Evolutionary conservation across 768 basidiomycete genomes (phyloP).

Genomic region (Russula olivacea): DNA sequence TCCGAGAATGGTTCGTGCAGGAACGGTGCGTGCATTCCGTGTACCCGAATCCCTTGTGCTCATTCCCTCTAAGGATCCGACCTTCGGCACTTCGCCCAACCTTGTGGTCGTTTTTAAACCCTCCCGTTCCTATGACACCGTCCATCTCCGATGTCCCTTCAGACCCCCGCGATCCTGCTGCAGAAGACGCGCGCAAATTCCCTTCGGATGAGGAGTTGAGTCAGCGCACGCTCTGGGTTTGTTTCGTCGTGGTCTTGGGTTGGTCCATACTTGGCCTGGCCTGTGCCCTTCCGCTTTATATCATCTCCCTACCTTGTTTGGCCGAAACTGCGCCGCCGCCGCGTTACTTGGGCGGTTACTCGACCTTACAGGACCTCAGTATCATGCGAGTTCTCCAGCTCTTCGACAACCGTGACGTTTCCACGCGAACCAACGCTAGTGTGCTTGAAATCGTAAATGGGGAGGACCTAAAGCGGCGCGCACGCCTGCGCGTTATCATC

Average conservation of each 20-base stretch:
- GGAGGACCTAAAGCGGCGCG: constrained; percentile 37
- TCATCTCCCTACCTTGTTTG: constrained; percentile 64
- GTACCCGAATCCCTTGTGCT: constrained; percentile 3
- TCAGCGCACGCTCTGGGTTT: constrained; percentile 65
- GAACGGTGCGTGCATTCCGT: constrained; percentile 46
- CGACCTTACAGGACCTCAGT: constrained; percentile 68
- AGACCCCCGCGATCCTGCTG: constrained; percentile 45
- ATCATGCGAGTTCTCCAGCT: constrained; percentile 66
- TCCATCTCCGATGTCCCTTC: constrained; percentile 50
- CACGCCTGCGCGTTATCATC: constrained; percentile 61
- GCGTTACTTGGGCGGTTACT: constrained; percentile 52
- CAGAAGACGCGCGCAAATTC: constrained; percentile 50
- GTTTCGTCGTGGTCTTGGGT: constrained; percentile 55
- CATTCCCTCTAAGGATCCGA: constrained; percentile 43
- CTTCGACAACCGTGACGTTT: constrained; percentile 41
- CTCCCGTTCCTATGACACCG: constrained; percentile 62
- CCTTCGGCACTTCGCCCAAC: constrained; percentile 53
- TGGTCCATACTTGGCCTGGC: constrained; percentile 65
- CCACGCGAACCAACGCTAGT: constrained; percentile 31
- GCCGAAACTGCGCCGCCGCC: constrained; percentile 43
- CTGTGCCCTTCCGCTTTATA: constrained; percentile 69
- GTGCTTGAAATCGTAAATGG: constrained; percentile 37
- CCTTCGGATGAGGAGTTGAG: constrained; percentile 71
- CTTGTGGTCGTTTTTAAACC: constrained; percentile 65
- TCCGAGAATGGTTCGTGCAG: constrained; percentile 73